Percentiles rank a stretch among this genome's conserved stretches.
Conservation (phyloP, 371 early-diverging fungal species). For the Gilbertella persicaria region DNA sequence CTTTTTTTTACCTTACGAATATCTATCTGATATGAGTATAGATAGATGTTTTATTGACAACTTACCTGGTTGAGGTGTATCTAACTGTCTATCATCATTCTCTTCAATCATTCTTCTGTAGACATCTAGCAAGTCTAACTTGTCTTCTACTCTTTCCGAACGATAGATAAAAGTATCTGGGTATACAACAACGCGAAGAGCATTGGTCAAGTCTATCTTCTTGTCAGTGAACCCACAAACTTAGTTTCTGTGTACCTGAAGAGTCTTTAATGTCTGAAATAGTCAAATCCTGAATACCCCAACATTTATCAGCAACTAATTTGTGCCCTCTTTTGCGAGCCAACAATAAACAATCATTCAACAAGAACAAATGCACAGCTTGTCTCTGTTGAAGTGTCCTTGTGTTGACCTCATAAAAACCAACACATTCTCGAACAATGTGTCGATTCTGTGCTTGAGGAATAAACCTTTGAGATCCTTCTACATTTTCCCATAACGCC, state of each 20-base stretch:
- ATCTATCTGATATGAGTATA: slow-evolving; percentile 4
- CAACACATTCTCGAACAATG: slow-evolving; percentile 77
- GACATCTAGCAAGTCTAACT: slow-evolving; percentile 67
- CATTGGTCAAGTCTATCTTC: slow-evolving; percentile 43
- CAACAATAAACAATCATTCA: slow-evolving; percentile 82
- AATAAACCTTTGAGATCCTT: slow-evolving; percentile 79
- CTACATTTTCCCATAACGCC: slow-evolving; percentile 75
- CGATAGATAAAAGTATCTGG: slow-evolving; percentile 77
- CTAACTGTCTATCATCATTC: slow-evolving; percentile 51
- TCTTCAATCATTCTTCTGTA: slow-evolving; percentile 71
- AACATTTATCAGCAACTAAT: slow-evolving; percentile 81
- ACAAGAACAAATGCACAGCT: slow-evolving; percentile 73
- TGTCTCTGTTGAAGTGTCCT: slow-evolving; percentile 74
- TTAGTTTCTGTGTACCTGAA: slow-evolving; percentile 44
- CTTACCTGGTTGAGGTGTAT: slow-evolving; percentile 30
- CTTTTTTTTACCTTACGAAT: slow-evolving; percentile 5
- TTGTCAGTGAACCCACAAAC: not conserved
- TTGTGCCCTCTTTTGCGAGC: slow-evolving; percentile 77
- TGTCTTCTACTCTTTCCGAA: slow-evolving; percentile 73
- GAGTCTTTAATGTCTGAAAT: slow-evolving; percentile 84
- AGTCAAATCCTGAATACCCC: slow-evolving; percentile 71
- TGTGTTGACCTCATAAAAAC: slow-evolving; percentile 79
- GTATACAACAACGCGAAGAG: slow-evolving; percentile 73
- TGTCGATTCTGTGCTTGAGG: slow-evolving; percentile 76
- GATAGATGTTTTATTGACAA: not conserved